These are phyloP conservation scores for Aspergillus spinulosporus DNA, from an alignment of 2,329 filamentous ascomycete genomes.

Conservation along the genomic window DNA sequence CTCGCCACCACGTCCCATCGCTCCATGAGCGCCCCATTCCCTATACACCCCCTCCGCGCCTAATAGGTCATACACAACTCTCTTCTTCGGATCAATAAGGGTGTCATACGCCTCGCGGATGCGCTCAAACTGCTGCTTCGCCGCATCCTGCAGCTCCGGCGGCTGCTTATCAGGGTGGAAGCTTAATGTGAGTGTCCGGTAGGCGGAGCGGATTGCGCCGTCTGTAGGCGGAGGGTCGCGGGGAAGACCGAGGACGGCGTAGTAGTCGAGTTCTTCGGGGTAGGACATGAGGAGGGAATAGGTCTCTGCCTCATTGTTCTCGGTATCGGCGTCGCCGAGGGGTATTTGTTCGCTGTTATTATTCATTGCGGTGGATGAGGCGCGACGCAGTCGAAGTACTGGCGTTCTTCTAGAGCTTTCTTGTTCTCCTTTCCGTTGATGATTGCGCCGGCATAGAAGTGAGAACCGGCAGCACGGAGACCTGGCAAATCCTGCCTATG, in stretches of 20 bases:
- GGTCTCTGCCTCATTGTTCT: slow-evolving; percentile 18
- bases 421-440: not conserved
- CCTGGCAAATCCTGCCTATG: too few relatives aligned
- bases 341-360: not conserved
- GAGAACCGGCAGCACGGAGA: not conserved
- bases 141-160: slow-evolving; percentile 37
- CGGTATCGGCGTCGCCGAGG: not conserved
- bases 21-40: slow-evolving; percentile 39
- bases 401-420: not conserved
- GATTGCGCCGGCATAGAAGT: not conserved
- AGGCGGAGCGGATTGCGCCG: slow-evolving; percentile 46
- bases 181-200: slow-evolving; percentile 44
- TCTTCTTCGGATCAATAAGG: slow-evolving; percentile 43
- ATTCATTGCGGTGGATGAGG: not conserved
- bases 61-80: slow-evolving; percentile 45
- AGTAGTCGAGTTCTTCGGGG: slow-evolving; percentile 42
- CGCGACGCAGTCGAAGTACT: not conserved
- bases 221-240: slow-evolving; percentile 43
- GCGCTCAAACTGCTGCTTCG: slow-evolving; percentile 39
- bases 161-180: slow-evolving; percentile 51
- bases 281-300: slow-evolving; percentile 31
- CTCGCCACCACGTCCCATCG: slow-evolving; percentile 35
- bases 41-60: slow-evolving; percentile 41
- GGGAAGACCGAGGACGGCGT: slow-evolving; percentile 43
- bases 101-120: slow-evolving; percentile 46